Evolutionary conservation across 2,329 filamentous ascomycete species (phyloP), one percentile per base, ranked within the genome.

Genomic region (Penicillium sp.): DNA sequence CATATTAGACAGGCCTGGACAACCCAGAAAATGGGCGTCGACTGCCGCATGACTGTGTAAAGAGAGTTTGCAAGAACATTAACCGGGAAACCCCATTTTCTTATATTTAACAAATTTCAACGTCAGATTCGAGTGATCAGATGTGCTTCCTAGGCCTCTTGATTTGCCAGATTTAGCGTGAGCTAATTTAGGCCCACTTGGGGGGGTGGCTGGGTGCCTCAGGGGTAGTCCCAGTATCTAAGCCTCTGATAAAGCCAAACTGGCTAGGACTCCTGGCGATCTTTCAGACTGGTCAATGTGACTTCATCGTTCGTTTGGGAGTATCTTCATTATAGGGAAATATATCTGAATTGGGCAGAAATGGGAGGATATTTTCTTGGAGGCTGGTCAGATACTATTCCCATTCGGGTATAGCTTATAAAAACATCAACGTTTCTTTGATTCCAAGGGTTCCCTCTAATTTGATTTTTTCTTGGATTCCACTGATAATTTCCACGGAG

Each of bases 1-100:
- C 51, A 53, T 28, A 53, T 16, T n/a, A 53, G 51, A 42, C 51
- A 49, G 35, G 44, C 51, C 44, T 48, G 44, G 51, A 53, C 51
- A 35, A 41, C 51, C 51, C 51, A 53, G 51, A 22, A 10, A 41
- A 41, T 35, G 50, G 51, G 51, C 3, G 51, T 35, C 51, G 37
- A 53, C 36, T 50, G 51, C 17, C 51, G 42, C 51, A 53, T 53
- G 28, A 41, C 26, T 31, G 17, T 19, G 36, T 31, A 22, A 14
- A 40, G 11, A 10, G 4, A 26, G 22, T 14, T 43, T 43, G 37
- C 4, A 30, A 7, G n/a, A 42, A 36, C 17, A 17, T 36, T 30
- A 35, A 22, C n/a, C 9, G 37, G 51, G 30, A 28, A 53, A 12
- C 22, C 3, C 37, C 51, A 41, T 53, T 35, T 33, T 26, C 30